Percentiles rank a stretch among this genome's conserved stretches.
These are phyloP conservation scores for Phytophthora chlamydospora DNA, from an alignment of 352 stramenopile genomes.

Conservation along the genomic window DNA sequence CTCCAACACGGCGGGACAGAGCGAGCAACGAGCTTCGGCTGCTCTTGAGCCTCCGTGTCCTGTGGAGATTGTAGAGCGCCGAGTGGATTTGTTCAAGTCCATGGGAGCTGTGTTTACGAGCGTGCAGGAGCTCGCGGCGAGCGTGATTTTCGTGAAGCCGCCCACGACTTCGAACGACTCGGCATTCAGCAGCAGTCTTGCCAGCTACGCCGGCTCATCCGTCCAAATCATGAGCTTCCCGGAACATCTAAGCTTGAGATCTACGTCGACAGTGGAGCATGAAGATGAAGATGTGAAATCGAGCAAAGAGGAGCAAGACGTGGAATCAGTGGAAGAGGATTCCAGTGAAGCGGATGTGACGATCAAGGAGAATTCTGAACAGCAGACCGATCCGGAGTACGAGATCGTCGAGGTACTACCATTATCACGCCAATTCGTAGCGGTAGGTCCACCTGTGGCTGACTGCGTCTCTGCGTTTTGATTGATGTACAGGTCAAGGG, in stretches of 20 bases:
- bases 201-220: constrained; percentile 53
- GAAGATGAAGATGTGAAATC: constrained; percentile 24
- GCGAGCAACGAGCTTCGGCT: constrained; percentile 39
- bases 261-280: constrained; percentile 23
- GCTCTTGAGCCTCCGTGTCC: constrained; percentile 11
- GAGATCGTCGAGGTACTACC: constrained; percentile 25
- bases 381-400: constrained; percentile 20
- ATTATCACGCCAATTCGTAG: no score
- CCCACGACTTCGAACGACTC: constrained; percentile 57
- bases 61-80: constrained; percentile 54
- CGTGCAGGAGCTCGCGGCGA: constrained; percentile 81
- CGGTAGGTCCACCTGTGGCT: background rate
- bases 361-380: constrained; percentile 29
- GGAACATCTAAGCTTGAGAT: constrained; percentile 65
- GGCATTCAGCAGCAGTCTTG: constrained; percentile 72
- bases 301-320: constrained; percentile 19
- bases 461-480: constrained; percentile 3
- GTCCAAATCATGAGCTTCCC: constrained; percentile 67
- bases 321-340: constrained; percentile 18
- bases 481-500: constrained; percentile 22
- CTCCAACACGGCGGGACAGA: constrained; percentile 60
- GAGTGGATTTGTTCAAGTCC: constrained; percentile 63
- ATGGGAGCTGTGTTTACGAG: constrained; percentile 75
- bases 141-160: constrained; percentile 83
- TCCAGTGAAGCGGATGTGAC: constrained; percentile 7